Evolutionary conservation across 225 moss, liverwort and hornwort species (phyloP), one percentile per base, ranked within the genome.

Genomic region (Pleurozium schreberi): DNA sequence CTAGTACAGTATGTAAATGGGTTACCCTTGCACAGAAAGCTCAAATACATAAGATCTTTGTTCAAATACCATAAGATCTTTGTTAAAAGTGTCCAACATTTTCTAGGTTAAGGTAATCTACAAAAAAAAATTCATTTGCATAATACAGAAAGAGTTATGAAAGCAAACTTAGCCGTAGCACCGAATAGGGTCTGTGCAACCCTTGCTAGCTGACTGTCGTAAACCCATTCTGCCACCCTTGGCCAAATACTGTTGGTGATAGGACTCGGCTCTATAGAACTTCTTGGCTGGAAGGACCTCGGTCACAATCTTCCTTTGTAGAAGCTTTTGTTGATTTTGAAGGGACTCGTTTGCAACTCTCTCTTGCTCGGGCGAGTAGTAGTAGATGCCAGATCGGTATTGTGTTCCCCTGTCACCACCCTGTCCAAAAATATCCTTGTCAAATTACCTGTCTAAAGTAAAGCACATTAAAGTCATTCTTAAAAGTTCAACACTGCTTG

Each of bases 191-290:
- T 96, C 98, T 12, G 93, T 93, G 91, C 96, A 98, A 14, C 95
- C 96, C 90, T 98, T 98, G 36, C 84, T 90, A 62, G 95, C 30
- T 7, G 96, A 96, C 87, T 98, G 96, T 60, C 90, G 81, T 75
- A 93, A 91, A 20, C 98, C 98, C 81, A 96, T 94, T 92, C 96
- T 92, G 62, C 96, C 98, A 82, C 98, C 96, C 88, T 96, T 97
- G 18, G 94, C 89, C 81, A 96, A 88, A 80, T 96, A 96, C 47
- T 97, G 97, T 89, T 98, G 96, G 88, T 98, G 98, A 83, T 98
- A 98, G 23, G 92, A 92, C 90, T 98, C 96, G 28, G 96, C 98
- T 68, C 80, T 82, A 22, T 96, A 98, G 49, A 96, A 96, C 86
- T 95, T 95, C 90, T 93, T 96, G 6, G 96, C 96, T 16, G 94